phyloP scores from a whole-genome alignment of 257 asterid species.

The Craterostigma plantagineum region DNA sequence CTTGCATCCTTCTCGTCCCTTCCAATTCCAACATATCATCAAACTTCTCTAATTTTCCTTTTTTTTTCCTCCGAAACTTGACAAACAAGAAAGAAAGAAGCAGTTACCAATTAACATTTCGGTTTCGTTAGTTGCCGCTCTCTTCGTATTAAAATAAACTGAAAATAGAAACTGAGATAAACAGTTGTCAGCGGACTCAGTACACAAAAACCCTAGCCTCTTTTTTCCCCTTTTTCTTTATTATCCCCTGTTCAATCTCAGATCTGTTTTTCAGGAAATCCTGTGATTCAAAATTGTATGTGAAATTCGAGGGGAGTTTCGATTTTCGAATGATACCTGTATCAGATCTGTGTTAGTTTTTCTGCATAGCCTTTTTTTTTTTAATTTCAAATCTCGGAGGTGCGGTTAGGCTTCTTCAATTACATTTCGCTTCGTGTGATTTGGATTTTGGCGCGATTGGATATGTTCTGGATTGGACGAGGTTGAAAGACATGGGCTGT shows the following conservation, averaged over 20 bases:
- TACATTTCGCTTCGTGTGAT: conserved; percentile 8
- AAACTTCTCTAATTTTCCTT: too few relatives aligned
- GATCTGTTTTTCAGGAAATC: conserved; percentile 27
- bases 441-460: background rate
- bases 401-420: conserved; percentile 12
- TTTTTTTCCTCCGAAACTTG: too few relatives aligned
- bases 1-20: too few relatives aligned
- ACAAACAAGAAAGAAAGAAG: too few relatives aligned
- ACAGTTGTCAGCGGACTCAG: background rate
- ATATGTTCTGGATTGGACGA: background rate
- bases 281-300: conserved; percentile 1
- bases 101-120: conserved; percentile 19
- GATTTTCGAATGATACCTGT: conserved; percentile 3
- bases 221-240: background rate
- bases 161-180: too few relatives aligned
- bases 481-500: background rate
- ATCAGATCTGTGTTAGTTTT: conserved; percentile 22
- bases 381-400: background rate
- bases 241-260: conserved; percentile 10
- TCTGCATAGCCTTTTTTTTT: background rate
- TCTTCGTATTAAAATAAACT: conserved; percentile 16
- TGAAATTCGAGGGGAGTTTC: conserved; percentile 4
- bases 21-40: too few relatives aligned
- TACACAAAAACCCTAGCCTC: conserved; percentile 32
- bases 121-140: conserved; percentile 44